These are phyloP conservation scores for Mortierella hygrophila DNA, from an alignment of 192 early-diverging fungal genomes.

Conservation along the genomic window DNA sequence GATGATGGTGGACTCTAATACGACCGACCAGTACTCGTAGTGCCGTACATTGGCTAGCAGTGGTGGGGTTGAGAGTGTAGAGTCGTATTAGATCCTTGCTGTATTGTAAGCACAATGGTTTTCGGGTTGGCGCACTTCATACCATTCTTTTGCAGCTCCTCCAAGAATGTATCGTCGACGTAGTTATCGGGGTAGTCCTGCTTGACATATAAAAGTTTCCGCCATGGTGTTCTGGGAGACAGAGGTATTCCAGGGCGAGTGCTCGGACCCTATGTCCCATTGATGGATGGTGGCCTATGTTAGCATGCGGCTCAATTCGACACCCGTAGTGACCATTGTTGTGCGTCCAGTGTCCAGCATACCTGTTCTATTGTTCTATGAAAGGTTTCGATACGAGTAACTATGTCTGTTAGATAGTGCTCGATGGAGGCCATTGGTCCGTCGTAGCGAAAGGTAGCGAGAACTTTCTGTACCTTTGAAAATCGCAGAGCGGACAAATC, in stretches of 20 bases:
- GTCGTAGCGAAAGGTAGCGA: too few relatives aligned
- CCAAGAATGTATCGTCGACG: constrained; percentile 89
- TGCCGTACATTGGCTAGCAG: constrained; percentile 80
- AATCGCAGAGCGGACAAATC: constrained; percentile 49
- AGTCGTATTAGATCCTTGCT: background rate
- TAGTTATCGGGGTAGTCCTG: constrained; percentile 95
- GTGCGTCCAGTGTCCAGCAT: background rate
- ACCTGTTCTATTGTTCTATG: constrained; percentile 37
- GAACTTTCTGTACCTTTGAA: constrained; percentile 33
- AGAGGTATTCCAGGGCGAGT: constrained; percentile 11
- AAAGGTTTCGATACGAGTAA: background rate
- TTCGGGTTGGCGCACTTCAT: background rate
- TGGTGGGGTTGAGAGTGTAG: background rate
- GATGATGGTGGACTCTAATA: constrained; percentile 79
- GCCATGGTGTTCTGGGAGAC: constrained; percentile 67
- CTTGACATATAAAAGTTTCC: constrained; percentile 86
- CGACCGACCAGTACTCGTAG: constrained; percentile 87
- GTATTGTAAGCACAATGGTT: too few relatives aligned
- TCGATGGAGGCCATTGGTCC: background rate
- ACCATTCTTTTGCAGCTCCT: constrained; percentile 91
- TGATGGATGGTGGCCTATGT: background rate
- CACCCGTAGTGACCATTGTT: too few relatives aligned
- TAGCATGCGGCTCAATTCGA: background rate
- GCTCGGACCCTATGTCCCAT: constrained; percentile 9
- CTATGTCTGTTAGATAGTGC: background rate